Base-by-base conservation (phyloP, 2,329 filamentous ascomycete genomes). In the Aspergillus bombycis region DNA sequence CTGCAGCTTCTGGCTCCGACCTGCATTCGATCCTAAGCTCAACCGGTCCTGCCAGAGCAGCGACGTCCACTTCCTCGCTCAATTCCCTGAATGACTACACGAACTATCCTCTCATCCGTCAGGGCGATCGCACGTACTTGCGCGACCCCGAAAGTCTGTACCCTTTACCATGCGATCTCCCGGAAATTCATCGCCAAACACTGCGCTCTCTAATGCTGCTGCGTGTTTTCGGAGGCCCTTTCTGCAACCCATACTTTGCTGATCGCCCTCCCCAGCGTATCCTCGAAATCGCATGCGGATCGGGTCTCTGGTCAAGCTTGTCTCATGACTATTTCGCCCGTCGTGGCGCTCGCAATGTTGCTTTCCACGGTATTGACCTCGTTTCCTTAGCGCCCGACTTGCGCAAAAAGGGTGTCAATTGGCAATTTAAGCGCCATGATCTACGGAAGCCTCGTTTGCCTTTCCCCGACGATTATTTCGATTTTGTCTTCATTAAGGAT, bases 381-480 rank as follows among this genome's bases (percentile, higher is more conserved):
- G 90, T 91, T 10, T 89, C 91, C 5, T 77, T 94, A 28, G 89
- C 90, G 9, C 85, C 86, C 38, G 85, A 88, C 68, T 74, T 89
- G 68, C 80, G 84, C 70, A 88, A 88, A 69, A 88, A 89, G 70
- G 91, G 92, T 55, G 90, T 97, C 83, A 89, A 91, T 68, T 97
- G 93, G 93, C 88, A 84, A 12, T 97, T 97, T 75, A 87, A 96
- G 59, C 91, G 94, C 74, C 93, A 97, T 75, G 94, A 97, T 77
- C 80, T 96, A 67, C 89, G 92, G 63, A 86, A 87, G 64, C 76
- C 85, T 2, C 92, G 92, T 0, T 86, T 94, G 71, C 94, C 94
- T 0, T 93, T 97, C 67, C 83, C 88, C 2, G 87, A 92, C 64
- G 89, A 85, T 41, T 89, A 94, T 70, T 97, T 96, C 76, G 93